Evolutionary conservation across 2,329 filamentous ascomycete genomes (phyloP).

Genomic region (Spiromastix sp.): DNA sequence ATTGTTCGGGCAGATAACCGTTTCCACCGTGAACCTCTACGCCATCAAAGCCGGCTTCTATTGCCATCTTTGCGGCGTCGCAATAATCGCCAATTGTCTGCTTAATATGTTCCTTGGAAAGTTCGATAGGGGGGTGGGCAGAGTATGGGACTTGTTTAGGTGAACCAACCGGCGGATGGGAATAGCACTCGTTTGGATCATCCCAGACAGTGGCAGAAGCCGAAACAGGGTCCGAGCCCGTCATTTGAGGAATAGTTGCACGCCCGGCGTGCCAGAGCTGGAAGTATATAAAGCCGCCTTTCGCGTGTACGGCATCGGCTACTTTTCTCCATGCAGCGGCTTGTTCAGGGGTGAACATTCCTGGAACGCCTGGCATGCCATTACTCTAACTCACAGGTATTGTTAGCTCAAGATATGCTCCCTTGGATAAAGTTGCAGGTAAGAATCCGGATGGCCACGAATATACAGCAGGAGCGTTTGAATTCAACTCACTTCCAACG

Average conservation of each 20-base stretch:
- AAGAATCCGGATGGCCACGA: no score
- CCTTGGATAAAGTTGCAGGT: no score
- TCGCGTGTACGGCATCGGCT: constrained; percentile 41
- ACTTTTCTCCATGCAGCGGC: constrained; percentile 41
- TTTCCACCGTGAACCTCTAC: constrained; percentile 42
- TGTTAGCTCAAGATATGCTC: not conserved
- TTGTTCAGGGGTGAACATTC: constrained; percentile 29
- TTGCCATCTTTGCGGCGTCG: constrained; percentile 37
- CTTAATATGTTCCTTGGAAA: constrained; percentile 38
- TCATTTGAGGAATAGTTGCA: constrained; percentile 32
- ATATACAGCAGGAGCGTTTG: no score
- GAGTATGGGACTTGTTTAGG: constrained; percentile 27
- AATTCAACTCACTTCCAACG: constrained; percentile 29
- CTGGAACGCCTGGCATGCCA: constrained; percentile 28
- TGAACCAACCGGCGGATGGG: constrained; percentile 28
- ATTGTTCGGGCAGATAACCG: constrained; percentile 45
- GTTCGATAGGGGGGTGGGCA: constrained; percentile 34
- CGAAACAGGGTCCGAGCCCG: constrained; percentile 27
- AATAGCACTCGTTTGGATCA: constrained; percentile 33
- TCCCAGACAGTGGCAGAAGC: constrained; percentile 38
- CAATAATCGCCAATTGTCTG: constrained; percentile 36
- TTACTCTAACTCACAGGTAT: constrained; percentile 21
- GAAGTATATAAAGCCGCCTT: constrained; percentile 38
- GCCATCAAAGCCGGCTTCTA: constrained; percentile 46
- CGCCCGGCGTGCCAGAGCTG: constrained; percentile 39